Conservation (phyloP, 768 basidiomycete genomes). For the button mushroom (Agaricus bisporus) region DNA sequence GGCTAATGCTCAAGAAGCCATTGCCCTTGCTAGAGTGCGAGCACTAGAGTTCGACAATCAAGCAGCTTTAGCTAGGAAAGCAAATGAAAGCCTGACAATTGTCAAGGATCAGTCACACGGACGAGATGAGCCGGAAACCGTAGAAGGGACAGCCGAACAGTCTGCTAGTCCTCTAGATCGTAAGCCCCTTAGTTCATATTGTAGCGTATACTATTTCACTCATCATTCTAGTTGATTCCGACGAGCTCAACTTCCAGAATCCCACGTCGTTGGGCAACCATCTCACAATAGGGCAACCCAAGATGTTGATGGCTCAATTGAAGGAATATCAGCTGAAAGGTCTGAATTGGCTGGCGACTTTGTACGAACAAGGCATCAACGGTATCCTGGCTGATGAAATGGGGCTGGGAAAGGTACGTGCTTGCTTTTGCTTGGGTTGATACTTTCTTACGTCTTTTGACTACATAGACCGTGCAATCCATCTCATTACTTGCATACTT, state of each 20-base stretch:
- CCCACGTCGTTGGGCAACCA: conserved; percentile 85
- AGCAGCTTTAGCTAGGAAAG: conserved; percentile 74
- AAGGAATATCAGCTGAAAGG: conserved; percentile 99
- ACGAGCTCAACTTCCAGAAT: conserved; percentile 99
- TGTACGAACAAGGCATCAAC: conserved; percentile 99
- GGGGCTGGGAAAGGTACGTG: conserved; percentile 80
- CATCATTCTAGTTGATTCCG: conserved; percentile 71
- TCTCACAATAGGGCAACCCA: conserved; percentile 84
- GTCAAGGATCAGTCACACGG: conserved; percentile 50
- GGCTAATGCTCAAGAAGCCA: conserved; percentile 85
- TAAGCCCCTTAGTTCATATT: conserved; percentile 29
- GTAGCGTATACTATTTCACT: conserved; percentile 3
- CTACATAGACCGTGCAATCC: conserved; percentile 84
- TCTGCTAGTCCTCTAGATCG: conserved; percentile 60
- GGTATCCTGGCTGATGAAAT: conserved; percentile 99
- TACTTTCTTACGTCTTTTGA: not conserved
- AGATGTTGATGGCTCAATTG: conserved; percentile 92
- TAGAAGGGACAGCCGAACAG: conserved; percentile 19
- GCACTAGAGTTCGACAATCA: conserved; percentile 84
- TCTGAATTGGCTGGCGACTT: conserved; percentile 93
- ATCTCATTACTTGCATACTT: conserved; percentile 94
- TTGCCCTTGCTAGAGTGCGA: conserved; percentile 68
- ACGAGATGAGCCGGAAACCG: conserved; percentile 38
- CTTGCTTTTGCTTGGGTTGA: not conserved
- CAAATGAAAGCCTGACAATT: conserved; percentile 67